phyloP scores from a whole-genome alignment of 768 basidiomycete genomes.

The Auricularia sp. region DNA sequence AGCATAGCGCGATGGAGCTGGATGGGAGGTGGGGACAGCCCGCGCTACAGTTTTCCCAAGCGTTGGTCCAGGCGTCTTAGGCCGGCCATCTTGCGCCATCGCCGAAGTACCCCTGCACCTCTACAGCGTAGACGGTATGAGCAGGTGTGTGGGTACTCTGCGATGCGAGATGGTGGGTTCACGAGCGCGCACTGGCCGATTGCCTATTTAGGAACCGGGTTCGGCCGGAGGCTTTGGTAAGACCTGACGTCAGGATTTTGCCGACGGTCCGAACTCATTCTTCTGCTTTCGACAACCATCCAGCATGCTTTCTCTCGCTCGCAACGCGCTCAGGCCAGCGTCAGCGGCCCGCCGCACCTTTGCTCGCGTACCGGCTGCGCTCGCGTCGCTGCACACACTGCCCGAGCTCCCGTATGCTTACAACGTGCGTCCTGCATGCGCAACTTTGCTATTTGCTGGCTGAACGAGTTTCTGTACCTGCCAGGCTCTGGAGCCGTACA shows the following conservation, averaged over 20 bases:
- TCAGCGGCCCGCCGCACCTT: slow-evolving; percentile 34
- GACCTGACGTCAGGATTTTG: not conserved
- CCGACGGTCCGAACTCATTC: not conserved
- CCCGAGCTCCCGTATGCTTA: slow-evolving; percentile 74
- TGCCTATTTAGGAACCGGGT: not conserved
- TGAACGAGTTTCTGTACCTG: not conserved
- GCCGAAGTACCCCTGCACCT: no score
- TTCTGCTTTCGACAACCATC: not conserved
- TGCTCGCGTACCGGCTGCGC: slow-evolving; percentile 22
- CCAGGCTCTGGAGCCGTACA: slow-evolving; percentile 84
- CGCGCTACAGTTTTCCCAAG: no score
- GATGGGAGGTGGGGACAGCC: no score
- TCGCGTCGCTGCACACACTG: slow-evolving; percentile 55
- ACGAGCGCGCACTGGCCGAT: no score
- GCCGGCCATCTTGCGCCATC: no score
- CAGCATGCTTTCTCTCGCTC: slow-evolving; percentile 43
- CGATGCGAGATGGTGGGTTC: no score
- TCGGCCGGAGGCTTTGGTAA: not conserved
- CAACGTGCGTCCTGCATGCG: slow-evolving; percentile 38
- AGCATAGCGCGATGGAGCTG: no score
- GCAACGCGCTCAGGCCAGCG: slow-evolving; percentile 33
- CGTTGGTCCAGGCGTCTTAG: no score
- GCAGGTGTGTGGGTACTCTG: no score
- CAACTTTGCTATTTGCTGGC: not conserved
- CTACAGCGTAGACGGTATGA: no score